A percentile compares a stretch with the other conserved stretches of the same genome.
Conservation (phyloP, 2,329 filamentous ascomycete species). For the Beauveria scarabaeidicola region DNA sequence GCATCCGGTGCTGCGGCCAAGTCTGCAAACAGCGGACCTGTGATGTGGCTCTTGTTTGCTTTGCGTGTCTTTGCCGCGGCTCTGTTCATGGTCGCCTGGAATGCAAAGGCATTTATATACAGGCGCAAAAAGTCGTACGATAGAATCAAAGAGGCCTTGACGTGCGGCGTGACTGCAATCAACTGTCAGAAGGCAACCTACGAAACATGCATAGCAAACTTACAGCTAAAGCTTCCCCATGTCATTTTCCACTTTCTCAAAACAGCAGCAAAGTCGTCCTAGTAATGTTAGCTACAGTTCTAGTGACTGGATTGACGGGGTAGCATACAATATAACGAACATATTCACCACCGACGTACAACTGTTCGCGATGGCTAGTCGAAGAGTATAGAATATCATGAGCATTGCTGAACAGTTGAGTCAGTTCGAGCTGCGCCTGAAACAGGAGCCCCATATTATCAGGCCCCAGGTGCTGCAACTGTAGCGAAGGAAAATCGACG, state of each 20-base stretch:
- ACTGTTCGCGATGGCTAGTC: conserved; percentile 58
- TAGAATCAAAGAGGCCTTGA: conserved; percentile 59
- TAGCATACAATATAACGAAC: conserved; percentile 55
- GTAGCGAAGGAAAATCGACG: conserved; percentile 59
- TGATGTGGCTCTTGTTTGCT: conserved; percentile 25
- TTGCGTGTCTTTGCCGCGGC: conserved; percentile 23
- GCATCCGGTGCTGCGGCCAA: conserved; percentile 53
- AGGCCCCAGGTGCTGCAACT: conserved; percentile 47
- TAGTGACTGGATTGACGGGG: not conserved
- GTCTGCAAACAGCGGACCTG: conserved; percentile 38
- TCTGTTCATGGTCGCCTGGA: conserved; percentile 58
- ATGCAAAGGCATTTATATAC: conserved; percentile 69
- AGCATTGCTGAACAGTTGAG: conserved; percentile 64
- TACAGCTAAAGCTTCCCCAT: conserved; percentile 59
- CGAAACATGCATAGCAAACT: conserved; percentile 16
- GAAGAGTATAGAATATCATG: conserved; percentile 68
- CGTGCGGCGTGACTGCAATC: conserved; percentile 45
- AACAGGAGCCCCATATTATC: conserved; percentile 63
- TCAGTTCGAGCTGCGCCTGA: conserved; percentile 62
- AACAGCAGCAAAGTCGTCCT: conserved; percentile 60
- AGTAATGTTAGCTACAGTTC: not conserved
- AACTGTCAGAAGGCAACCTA: not conserved
- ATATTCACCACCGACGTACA: conserved; percentile 63
- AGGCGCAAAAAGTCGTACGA: conserved; percentile 66
- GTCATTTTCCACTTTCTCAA: conserved; percentile 63